Conservation (phyloP, 768 basidiomycete species). For the Amanita exitialis region DNA sequence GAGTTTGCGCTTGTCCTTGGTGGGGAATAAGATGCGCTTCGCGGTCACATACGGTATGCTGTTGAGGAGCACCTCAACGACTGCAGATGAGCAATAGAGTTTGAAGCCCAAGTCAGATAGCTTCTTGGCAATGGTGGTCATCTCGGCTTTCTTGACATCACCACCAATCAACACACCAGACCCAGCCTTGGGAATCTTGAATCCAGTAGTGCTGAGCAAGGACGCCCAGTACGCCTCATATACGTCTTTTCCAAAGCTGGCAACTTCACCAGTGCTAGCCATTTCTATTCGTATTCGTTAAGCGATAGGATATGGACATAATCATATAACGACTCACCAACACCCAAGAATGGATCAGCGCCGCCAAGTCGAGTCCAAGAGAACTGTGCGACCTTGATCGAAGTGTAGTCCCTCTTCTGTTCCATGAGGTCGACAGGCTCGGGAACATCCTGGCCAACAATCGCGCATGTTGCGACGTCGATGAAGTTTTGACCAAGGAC, state of each 20-base stretch:
- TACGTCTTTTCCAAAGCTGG: conserved; percentile 87
- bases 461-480: conserved; percentile 84
- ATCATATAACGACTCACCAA: conserved; percentile 45
- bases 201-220: conserved; percentile 90
- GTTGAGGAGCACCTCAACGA: conserved; percentile 77
- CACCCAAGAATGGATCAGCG: conserved; percentile 94
- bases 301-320: neutral
- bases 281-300: conserved; percentile 50
- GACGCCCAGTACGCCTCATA: conserved; percentile 97
- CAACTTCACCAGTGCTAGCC: conserved; percentile 98
- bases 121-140: conserved; percentile 70
- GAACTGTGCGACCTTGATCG: conserved; percentile 97
- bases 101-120: conserved; percentile 89
- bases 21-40: conserved; percentile 93
- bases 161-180: conserved; percentile 93
- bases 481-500: conserved; percentile 97
- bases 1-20: conserved; percentile 90
- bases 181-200: conserved; percentile 77
- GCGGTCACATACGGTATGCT: conserved; percentile 64
- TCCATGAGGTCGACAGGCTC: conserved; percentile 90
- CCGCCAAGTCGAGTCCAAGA: conserved; percentile 95
- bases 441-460: conserved; percentile 78
- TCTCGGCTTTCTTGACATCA: conserved; percentile 80
- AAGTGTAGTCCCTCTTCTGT: conserved; percentile 79
- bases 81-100: conserved; percentile 78